These are phyloP conservation scores for Flagelloscypha sp. DNA, from an alignment of 768 basidiomycete genomes.

Conservation along the genomic window DNA sequence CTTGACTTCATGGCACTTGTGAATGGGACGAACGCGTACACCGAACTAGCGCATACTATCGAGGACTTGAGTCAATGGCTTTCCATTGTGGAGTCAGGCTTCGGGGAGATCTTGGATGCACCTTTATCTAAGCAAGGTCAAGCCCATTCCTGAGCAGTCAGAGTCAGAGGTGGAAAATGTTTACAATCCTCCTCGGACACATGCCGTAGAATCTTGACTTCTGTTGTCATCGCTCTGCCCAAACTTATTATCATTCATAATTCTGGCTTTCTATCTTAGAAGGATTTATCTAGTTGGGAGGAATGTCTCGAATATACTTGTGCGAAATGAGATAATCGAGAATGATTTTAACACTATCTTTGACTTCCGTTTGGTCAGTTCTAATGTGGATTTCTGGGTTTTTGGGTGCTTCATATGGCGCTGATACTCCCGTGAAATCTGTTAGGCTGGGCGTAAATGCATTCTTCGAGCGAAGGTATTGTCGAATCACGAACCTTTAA, in stretches of 20 bases:
- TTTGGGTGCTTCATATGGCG: conserved; percentile 88
- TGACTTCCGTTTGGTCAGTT: conserved; percentile 74
- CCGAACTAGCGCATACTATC: conserved; percentile 64
- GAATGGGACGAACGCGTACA: conserved; percentile 50
- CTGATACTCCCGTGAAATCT: conserved; percentile 98
- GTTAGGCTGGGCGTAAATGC: conserved; percentile 1
- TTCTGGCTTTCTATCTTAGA: conserved; percentile 2
- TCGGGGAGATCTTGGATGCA: conserved; percentile 61
- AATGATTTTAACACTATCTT: conserved; percentile 71
- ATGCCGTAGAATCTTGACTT: too few species aligned
- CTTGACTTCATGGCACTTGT: conserved; percentile 61
- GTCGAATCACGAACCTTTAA: conserved; percentile 59
- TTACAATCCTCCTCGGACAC: too few species aligned
- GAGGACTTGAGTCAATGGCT: conserved; percentile 75
- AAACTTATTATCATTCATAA: too few species aligned
- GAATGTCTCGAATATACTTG: conserved; percentile 39
- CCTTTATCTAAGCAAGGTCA: too few species aligned
- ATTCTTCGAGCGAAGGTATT: too few species aligned
- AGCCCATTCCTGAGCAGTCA: too few species aligned
- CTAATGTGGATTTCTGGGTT: conserved; percentile 87
- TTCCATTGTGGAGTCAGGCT: conserved; percentile 60
- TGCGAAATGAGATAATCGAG: conserved; percentile 68
- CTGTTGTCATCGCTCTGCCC: too few species aligned
- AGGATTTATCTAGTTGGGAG: not conserved
- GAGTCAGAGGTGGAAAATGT: too few species aligned